phyloP scores from a whole-genome alignment of 768 basidiomycete genomes.

The Phaffia tasmanica region DNA sequence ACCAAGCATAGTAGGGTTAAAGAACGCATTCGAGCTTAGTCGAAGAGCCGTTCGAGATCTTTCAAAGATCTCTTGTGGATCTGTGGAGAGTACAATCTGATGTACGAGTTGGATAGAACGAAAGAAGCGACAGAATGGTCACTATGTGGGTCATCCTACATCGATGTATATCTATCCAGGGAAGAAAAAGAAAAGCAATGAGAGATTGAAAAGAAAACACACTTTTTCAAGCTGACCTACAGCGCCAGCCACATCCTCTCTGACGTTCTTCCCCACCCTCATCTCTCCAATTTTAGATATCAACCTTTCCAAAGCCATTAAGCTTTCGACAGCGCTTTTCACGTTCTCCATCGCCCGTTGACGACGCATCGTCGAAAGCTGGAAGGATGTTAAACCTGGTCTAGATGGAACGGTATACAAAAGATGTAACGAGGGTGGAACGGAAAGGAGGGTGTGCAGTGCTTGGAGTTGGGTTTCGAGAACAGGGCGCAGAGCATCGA shows the following conservation, averaged over 20 bases:
- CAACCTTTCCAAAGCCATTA: slow-evolving; percentile 69
- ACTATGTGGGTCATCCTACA: background rate
- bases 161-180: background rate
- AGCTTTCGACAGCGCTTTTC: slow-evolving; percentile 56
- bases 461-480: slow-evolving; percentile 62
- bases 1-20: slow-evolving; percentile 92
- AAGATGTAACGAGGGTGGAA: slow-evolving; percentile 42
- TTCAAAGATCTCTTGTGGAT: slow-evolving; percentile 28
- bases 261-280: slow-evolving; percentile 73
- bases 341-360: slow-evolving; percentile 59
- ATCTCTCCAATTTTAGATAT: slow-evolving; percentile 80
- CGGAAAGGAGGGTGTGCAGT: slow-evolving; percentile 67
- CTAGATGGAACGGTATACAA: background rate
- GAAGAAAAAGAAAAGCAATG: background rate
- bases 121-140: slow-evolving; percentile 9
- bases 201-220: slow-evolving; percentile 27
- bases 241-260: slow-evolving; percentile 57
- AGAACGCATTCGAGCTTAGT: slow-evolving; percentile 76
- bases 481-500: background rate
- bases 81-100: slow-evolving; percentile 41
- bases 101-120: slow-evolving; percentile 24
- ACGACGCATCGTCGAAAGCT: slow-evolving; percentile 36
- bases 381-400: background rate
- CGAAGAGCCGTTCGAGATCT: slow-evolving; percentile 52
- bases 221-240: slow-evolving; percentile 66